A percentile compares a stretch with the other conserved stretches of the same genome.
phyloP scores from a whole-genome alignment of 164 flowering plant genomes.

The Vitis rotundifolia region DNA sequence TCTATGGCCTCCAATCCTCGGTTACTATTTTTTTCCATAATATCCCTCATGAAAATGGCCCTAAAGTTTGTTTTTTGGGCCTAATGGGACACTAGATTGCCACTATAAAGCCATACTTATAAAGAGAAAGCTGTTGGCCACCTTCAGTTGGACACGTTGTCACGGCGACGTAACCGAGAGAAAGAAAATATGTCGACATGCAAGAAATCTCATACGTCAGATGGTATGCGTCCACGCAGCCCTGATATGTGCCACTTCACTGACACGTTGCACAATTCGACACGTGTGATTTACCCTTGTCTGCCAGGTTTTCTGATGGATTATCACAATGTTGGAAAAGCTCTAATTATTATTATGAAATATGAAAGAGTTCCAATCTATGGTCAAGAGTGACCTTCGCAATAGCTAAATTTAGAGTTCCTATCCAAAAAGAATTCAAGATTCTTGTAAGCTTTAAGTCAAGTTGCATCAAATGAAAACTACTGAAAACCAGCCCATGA shows the following conservation, averaged over 20 bases:
- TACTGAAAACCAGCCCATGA: too few species aligned
- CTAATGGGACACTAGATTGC: slow-evolving; percentile 13
- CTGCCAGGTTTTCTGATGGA: too few species aligned
- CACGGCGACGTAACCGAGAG: background rate
- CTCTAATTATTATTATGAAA: too few species aligned
- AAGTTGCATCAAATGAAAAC: too few species aligned
- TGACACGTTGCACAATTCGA: background rate
- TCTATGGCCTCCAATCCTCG: background rate
- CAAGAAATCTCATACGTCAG: background rate
- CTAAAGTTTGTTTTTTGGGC: background rate
- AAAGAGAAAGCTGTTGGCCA: background rate
- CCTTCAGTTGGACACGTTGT: slow-evolving; percentile 6
- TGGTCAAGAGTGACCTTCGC: too few species aligned
- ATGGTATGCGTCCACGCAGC: too few species aligned
- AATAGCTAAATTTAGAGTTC: too few species aligned
- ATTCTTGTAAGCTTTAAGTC: too few species aligned
- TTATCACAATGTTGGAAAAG: too few species aligned
- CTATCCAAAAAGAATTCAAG: too few species aligned
- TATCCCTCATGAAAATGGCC: background rate
- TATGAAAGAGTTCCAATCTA: too few species aligned
- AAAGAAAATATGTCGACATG: background rate
- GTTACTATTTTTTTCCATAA: background rate
- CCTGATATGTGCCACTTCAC: background rate
- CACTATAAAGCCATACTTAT: slow-evolving; percentile 8
- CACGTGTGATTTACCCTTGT: background rate